Base-by-base conservation (phyloP, 257 asterid genomes). In the Vinca minor region DNA sequence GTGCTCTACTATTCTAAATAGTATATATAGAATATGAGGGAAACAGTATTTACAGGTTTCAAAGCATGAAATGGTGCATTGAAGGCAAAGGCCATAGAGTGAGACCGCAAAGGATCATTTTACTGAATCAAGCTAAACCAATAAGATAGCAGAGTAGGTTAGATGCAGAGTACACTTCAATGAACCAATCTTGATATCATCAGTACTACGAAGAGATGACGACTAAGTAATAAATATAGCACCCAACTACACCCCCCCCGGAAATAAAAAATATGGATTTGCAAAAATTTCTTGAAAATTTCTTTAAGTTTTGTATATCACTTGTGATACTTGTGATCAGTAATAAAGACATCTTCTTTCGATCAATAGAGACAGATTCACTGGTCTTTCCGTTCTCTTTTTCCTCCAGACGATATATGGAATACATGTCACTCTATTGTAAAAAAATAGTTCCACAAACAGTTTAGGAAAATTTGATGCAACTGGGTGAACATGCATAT, bases 31-130 rank as follows among this genome's bases (percentile, higher is more conserved):
- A 32, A 45, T 9, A 67, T 17, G 62, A 31, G 48, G 52, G n/a
- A 17, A n/a, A 18, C 39, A 44, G 65, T 23, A 20, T 57, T 67
- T 35, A 29, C 44, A 8, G 11, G 48, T 50, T n/a, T 56, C 29
- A 56, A 42, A 54, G 58, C 36, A 67, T 66, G 71, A 66, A 62
- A 62, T 45, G 38, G 44, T 20, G 34, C 35, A 34, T 39, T 41
- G 70, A 55, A 55, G 50, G 61, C 20, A 47, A 34, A 48, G 59
- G 59, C 59, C 23, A 21, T 13, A 41, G n/a, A 64, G 32, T 48
- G 44, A 47, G 35, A 36, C 59, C 28, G 56, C 23, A 64, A 20
- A 49, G 60, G 31, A 50, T 49, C 69, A 64, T 48, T 64, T 59
- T 29, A 13, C 18, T 8, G 38, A 49, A 36, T n/a, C 31, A n/a